These are phyloP conservation scores for Petunia hybrid DNA, from an alignment of 305 asterid genomes.

Conservation along the genomic window DNA sequence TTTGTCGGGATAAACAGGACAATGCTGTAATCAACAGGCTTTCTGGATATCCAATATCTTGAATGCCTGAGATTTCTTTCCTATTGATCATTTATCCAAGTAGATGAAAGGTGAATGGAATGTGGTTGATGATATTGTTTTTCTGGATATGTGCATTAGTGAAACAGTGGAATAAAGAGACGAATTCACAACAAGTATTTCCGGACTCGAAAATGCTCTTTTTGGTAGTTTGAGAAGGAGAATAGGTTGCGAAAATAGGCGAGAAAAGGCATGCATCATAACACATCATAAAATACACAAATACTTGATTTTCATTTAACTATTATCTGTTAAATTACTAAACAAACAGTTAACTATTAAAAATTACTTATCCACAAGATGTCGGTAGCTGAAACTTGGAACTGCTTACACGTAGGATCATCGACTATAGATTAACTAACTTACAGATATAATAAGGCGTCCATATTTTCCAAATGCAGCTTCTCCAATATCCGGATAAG, in stretches of 20 bases:
- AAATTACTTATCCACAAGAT: slow-evolving; percentile 21
- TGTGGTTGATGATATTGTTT: slow-evolving; percentile 13
- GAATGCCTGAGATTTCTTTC: neutral
- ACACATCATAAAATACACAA: slow-evolving; percentile 11
- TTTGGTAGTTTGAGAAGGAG: slow-evolving; percentile 3
- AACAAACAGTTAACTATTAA: neutral
- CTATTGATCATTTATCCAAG: slow-evolving; percentile 12
- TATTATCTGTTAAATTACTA: neutral
- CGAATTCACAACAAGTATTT: neutral
- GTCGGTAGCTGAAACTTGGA: slow-evolving; percentile 23
- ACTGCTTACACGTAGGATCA: neutral
- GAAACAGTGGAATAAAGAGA: neutral
- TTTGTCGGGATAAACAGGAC: neutral
- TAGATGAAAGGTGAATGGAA: slow-evolving; percentile 21
- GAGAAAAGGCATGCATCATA: slow-evolving; percentile 4
- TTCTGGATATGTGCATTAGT: neutral
- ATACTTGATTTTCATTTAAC: slow-evolving; percentile 8
- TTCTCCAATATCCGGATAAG: slow-evolving; percentile 89
- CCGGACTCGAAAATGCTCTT: neutral
- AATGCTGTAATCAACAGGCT: neutral
- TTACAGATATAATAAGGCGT: slow-evolving; percentile 72
- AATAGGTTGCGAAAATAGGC: neutral
- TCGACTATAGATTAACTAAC: slow-evolving; percentile 34
- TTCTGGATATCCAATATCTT: slow-evolving; percentile 23
- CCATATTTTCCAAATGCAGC: slow-evolving; percentile 86